Conservation (phyloP, 2,329 filamentous ascomycete species). For the Botrytis medusae region DNA sequence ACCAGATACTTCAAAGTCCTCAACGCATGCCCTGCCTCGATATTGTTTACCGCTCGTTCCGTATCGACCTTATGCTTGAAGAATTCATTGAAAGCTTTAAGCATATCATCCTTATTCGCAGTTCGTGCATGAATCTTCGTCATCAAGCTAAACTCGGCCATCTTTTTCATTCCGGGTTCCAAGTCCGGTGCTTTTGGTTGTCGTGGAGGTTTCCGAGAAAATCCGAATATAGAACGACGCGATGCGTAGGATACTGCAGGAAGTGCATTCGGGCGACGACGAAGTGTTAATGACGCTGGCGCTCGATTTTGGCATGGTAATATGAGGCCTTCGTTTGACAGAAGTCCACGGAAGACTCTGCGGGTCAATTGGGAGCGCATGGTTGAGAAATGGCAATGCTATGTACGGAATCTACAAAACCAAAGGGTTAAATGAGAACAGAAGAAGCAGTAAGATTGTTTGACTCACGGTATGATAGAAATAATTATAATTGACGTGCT, state of each 20-base stretch:
- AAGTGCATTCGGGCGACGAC: constrained; percentile 26
- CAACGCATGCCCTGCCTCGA: constrained; percentile 63
- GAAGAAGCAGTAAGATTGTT: not conserved
- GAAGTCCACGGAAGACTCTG: constrained; percentile 57
- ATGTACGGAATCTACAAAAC: constrained; percentile 23
- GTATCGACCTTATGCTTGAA: constrained; percentile 56
- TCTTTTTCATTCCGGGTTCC: constrained; percentile 68
- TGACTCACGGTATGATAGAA: not conserved
- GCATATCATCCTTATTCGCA: constrained; percentile 62
- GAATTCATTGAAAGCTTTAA: constrained; percentile 63
- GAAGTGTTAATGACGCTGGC: constrained; percentile 34
- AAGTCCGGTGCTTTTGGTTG: constrained; percentile 61
- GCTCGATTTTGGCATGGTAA: constrained; percentile 38
- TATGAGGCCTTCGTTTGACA: constrained; percentile 48
- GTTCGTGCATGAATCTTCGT: constrained; percentile 63
- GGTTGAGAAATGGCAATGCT: constrained; percentile 24
- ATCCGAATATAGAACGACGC: constrained; percentile 51
- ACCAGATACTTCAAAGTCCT: constrained; percentile 62
- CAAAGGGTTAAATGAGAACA: not conserved
- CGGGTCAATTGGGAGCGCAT: constrained; percentile 63
- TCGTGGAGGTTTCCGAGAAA: constrained; percentile 60
- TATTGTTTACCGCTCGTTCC: constrained; percentile 56
- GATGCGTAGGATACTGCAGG: constrained; percentile 38
- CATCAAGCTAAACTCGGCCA: constrained; percentile 67
- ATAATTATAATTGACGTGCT: constrained; percentile 2